These are phyloP conservation scores for Yamadazyma nakazawae DNA, from an alignment of 805 yeast genomes.

Conservation along the genomic window DNA sequence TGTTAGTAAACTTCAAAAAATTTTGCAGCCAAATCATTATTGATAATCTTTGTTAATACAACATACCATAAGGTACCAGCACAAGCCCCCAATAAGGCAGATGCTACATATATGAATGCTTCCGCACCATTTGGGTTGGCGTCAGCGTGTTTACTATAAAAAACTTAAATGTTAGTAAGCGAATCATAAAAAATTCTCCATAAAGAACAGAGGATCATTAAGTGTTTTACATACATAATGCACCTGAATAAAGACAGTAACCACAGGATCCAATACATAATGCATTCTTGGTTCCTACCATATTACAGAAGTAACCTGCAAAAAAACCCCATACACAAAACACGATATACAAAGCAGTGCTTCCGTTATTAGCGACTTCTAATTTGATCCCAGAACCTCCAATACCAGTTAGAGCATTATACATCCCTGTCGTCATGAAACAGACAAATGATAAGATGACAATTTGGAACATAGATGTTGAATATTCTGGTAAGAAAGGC, in stretches of 20 bases:
- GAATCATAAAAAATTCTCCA: too few relatives aligned
- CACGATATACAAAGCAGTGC: slow-evolving; percentile 50
- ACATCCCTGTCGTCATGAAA: slow-evolving; percentile 51
- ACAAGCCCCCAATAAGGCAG: slow-evolving; percentile 54
- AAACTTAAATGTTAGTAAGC: slow-evolving; percentile 5
- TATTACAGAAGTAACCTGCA: slow-evolving; percentile 53
- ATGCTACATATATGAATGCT: slow-evolving; percentile 53
- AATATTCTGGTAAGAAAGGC: slow-evolving; percentile 30
- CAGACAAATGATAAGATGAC: slow-evolving; percentile 45
- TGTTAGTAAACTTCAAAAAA: slow-evolving; percentile 19
- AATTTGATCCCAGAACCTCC: slow-evolving; percentile 44
- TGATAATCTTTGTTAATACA: neutral
- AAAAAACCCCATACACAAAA: slow-evolving; percentile 56
- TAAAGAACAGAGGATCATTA: too few relatives aligned
- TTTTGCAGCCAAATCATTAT: neutral
- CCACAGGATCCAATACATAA: slow-evolving; percentile 54
- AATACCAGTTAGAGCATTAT: slow-evolving; percentile 48
- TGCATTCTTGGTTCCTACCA: slow-evolving; percentile 42
- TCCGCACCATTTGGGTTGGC: slow-evolving; percentile 38
- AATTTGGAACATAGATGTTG: slow-evolving; percentile 39
- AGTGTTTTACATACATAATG: slow-evolving; percentile 25
- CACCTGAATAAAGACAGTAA: slow-evolving; percentile 51
- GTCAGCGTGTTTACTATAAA: slow-evolving; percentile 26
- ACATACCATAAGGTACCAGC: slow-evolving; percentile 49
- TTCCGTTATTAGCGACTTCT: slow-evolving; percentile 45